Conservation (phyloP, 2,329 filamentous ascomycete genomes). For the Nannizziopsis arthrosporioides region DNA sequence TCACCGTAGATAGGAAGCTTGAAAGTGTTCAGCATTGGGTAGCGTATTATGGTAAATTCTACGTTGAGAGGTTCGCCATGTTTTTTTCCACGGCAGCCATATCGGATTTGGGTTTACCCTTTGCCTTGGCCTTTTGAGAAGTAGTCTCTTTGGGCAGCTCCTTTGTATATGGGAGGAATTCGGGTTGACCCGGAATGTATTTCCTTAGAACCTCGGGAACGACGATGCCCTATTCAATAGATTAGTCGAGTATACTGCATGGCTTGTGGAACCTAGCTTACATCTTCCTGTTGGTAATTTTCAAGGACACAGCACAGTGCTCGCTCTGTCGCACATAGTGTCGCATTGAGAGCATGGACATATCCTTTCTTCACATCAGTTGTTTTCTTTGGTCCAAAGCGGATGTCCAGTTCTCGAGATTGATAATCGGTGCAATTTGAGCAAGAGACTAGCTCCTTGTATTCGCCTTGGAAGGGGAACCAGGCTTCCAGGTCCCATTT, state of each 20-base stretch:
- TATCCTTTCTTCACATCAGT: slow-evolving; percentile 83
- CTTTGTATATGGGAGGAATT: slow-evolving; percentile 79
- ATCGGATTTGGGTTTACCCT: slow-evolving; percentile 23
- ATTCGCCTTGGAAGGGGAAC: slow-evolving; percentile 93
- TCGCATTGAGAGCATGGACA: slow-evolving; percentile 85
- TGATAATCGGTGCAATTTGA: slow-evolving; percentile 99
- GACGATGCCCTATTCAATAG: slow-evolving; percentile 49
- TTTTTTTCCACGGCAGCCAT: slow-evolving; percentile 30
- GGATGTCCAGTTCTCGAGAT: slow-evolving; percentile 82
- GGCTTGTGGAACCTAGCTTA: slow-evolving; percentile 30
- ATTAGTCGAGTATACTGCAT: not conserved
- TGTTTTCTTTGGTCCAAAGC: slow-evolving; percentile 77
- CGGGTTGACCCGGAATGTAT: slow-evolving; percentile 79
- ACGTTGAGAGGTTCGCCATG: slow-evolving; percentile 32
- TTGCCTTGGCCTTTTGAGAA: slow-evolving; percentile 44
- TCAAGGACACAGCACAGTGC: slow-evolving; percentile 90
- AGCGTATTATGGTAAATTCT: slow-evolving; percentile 15
- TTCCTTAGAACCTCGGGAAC: slow-evolving; percentile 76
- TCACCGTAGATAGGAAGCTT: no score
- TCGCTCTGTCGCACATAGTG: slow-evolving; percentile 78
- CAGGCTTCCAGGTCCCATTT: slow-evolving; percentile 95
- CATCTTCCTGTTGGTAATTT: slow-evolving; percentile 88
- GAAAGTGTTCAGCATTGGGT: no score
- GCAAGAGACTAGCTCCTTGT: slow-evolving; percentile 96
- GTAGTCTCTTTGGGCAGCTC: slow-evolving; percentile 68